Percentiles rank a stretch among this genome's conserved stretches.
Conservation (phyloP, 805 yeast species). For the Ogataea populi-albae region DNA sequence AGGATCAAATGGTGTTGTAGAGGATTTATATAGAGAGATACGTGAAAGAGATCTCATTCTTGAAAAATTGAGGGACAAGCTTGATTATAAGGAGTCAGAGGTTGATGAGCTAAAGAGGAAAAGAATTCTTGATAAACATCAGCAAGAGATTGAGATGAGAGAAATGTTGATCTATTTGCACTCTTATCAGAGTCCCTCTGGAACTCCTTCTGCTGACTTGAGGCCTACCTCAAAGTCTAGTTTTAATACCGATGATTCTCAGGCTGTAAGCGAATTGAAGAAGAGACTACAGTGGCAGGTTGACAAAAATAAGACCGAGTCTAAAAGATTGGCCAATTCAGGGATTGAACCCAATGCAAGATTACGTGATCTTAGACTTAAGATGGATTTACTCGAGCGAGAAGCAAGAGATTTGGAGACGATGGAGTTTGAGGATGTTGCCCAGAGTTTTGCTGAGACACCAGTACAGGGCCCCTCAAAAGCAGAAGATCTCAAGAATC, state of each 20-base stretch:
- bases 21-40: conserved; percentile 57
- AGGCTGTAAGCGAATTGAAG: conserved; percentile 32
- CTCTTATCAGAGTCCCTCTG: conserved; percentile 30
- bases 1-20: conserved; percentile 75
- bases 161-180: conserved; percentile 66
- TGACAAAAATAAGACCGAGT: conserved; percentile 44
- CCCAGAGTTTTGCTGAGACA: conserved; percentile 14
- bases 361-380: conserved; percentile 68
- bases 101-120: conserved; percentile 61
- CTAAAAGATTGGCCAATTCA: conserved; percentile 36
- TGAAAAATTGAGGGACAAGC: conserved; percentile 55
- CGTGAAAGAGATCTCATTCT: conserved; percentile 61
- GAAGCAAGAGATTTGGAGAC: conserved; percentile 85
- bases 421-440: conserved; percentile 67
- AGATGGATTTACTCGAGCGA: conserved; percentile 80
- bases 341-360: conserved; percentile 75
- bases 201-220: conserved; percentile 3
- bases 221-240: conserved; percentile 9
- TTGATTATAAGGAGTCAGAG: conserved; percentile 58
- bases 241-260: conserved; percentile 12
- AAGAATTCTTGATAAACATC: conserved; percentile 63
- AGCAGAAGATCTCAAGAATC: conserved; percentile 51
- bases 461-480: conserved; percentile 28
- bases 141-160: conserved; percentile 73
- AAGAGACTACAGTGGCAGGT: conserved; percentile 44